phyloP scores from a whole-genome alignment of 2,329 filamentous ascomycete genomes.

The Aschersonia sp. region DNA sequence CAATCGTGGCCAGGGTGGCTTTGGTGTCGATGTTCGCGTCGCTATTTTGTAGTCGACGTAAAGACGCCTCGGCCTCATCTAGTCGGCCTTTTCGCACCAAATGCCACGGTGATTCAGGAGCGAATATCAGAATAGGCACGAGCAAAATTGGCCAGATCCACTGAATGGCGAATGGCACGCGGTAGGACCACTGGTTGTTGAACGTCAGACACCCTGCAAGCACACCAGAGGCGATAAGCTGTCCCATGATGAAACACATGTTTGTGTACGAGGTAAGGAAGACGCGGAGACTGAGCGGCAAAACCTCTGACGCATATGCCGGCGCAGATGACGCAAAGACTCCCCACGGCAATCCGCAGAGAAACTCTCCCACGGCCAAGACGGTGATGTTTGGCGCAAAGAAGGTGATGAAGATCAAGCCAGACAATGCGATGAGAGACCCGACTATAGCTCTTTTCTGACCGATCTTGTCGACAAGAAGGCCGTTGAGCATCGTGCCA shows the following conservation, averaged over 20 bases:
- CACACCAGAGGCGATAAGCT: constrained; percentile 24
- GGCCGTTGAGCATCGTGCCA: constrained; percentile 32
- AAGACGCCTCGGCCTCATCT: constrained; percentile 16
- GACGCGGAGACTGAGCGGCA: constrained; percentile 22
- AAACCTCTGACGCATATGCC: constrained; percentile 30
- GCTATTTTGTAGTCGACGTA: constrained; percentile 11
- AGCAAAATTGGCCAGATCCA: constrained; percentile 32
- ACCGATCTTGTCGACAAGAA: constrained; percentile 22
- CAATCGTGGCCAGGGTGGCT: not conserved
- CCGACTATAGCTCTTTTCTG: constrained; percentile 28
- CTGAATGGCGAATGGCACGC: constrained; percentile 31
- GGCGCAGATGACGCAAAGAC: constrained; percentile 29
- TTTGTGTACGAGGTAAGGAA: constrained; percentile 32
- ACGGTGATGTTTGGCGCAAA: constrained; percentile 24
- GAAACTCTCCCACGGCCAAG: constrained; percentile 26
- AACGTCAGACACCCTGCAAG: constrained; percentile 13
- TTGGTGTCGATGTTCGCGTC: constrained; percentile 9
- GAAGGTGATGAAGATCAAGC: constrained; percentile 33
- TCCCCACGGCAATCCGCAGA: constrained; percentile 31
- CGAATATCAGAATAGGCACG: constrained; percentile 21
- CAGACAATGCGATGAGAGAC: constrained; percentile 21
- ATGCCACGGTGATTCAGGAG: constrained; percentile 29
- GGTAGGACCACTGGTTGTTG: constrained; percentile 27
- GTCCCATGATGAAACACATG: constrained; percentile 32
- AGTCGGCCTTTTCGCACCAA: constrained; percentile 19